Conservation (phyloP, 208 protist species). For the Acanthamoeba healyi region DNA sequence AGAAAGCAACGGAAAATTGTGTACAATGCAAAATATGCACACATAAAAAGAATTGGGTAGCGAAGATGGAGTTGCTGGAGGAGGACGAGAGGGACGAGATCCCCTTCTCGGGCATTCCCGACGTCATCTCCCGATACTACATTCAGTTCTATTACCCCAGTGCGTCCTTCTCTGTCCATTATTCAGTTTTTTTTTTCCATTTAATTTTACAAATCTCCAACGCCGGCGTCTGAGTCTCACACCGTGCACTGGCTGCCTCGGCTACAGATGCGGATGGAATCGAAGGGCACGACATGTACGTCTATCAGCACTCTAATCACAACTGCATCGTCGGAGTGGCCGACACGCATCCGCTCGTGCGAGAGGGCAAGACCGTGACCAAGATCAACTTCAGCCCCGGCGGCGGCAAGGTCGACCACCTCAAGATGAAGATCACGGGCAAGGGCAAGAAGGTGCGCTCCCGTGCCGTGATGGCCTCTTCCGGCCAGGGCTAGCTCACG, state of each 20-base stretch:
- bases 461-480: too few relatives aligned
- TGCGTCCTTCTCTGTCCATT: neutral
- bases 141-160: slow-evolving; percentile 39
- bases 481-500: too few relatives aligned
- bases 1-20: too few relatives aligned
- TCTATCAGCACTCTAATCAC: slow-evolving; percentile 75
- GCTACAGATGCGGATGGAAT: slow-evolving; percentile 27
- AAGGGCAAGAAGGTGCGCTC: slow-evolving; percentile 62
- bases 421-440: slow-evolving; percentile 40
- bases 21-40: neutral
- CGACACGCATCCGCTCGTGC: neutral
- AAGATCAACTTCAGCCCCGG: slow-evolving; percentile 48
- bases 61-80: slow-evolving; percentile 42
- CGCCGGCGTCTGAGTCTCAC: neutral
- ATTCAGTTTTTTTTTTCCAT: too few relatives aligned
- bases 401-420: slow-evolving; percentile 14
- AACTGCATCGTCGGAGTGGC: slow-evolving; percentile 64
- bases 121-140: slow-evolving; percentile 69
- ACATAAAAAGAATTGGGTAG: neutral
- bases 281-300: slow-evolving; percentile 71
- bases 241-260: too few relatives aligned
- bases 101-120: slow-evolving; percentile 49
- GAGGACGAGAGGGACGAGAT: slow-evolving; percentile 44
- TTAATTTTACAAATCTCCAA: too few relatives aligned
- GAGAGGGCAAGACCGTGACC: slow-evolving; percentile 36